A percentile compares a stretch with the other conserved stretches of the same genome.
phyloP scores from a whole-genome alignment of 441 rosid genomes.

The Codiaeum variegatum region DNA sequence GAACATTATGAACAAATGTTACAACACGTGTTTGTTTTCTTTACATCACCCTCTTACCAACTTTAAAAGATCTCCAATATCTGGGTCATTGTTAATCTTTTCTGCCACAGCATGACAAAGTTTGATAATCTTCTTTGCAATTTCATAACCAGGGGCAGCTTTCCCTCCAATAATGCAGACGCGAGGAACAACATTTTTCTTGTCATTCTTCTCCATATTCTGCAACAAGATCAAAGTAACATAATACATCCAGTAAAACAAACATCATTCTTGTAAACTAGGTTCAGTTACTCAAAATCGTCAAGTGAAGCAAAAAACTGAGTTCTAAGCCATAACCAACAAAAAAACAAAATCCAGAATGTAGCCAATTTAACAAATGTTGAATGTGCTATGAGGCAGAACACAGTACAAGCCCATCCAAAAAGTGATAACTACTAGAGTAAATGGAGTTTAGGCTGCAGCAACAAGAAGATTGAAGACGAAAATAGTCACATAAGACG shows the following conservation, averaged over 20 bases:
- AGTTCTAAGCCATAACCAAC: neutral
- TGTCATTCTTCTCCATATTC: constrained; percentile 45
- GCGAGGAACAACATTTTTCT: constrained; percentile 48
- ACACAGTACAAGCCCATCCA: neutral
- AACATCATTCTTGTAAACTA: neutral
- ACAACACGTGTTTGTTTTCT: neutral
- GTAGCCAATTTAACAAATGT: neutral
- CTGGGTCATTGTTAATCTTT: constrained; percentile 41
- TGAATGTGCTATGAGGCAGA: neutral
- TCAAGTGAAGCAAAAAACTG: neutral
- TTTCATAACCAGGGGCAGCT: constrained; percentile 58
- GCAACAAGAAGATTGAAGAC: neutral
- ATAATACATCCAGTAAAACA: neutral
- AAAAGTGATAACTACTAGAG: neutral
- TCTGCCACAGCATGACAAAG: constrained; percentile 50
- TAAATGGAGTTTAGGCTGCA: neutral
- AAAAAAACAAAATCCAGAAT: neutral
- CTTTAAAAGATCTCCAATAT: constrained; percentile 51
- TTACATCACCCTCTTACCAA: constrained; percentile 30
- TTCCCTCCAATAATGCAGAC: constrained; percentile 58
- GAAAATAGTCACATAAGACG: neutral
- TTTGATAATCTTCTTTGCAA: constrained; percentile 49
- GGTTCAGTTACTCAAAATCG: neutral
- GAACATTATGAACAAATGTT: neutral
- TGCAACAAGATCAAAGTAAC: constrained; percentile 20